Conservation (phyloP, 495 filamentous ascomycete genomes). For the Immersiella caudata region DNA sequence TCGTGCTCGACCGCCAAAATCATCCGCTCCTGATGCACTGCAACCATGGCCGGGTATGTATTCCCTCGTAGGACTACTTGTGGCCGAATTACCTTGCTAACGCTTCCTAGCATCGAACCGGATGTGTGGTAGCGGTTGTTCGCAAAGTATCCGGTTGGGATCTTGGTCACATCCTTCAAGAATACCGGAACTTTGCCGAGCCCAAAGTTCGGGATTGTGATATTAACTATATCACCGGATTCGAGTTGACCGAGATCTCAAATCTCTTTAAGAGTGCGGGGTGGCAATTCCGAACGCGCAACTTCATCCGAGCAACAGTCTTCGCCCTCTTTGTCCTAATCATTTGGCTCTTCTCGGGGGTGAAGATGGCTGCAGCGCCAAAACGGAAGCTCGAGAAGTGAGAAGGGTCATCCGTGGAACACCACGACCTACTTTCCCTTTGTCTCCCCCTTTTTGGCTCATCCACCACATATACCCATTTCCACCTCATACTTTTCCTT, state of each 20-base stretch:
- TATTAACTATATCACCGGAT: constrained; percentile 51
- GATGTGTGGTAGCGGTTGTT: constrained; percentile 74
- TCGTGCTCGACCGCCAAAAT: constrained; percentile 66
- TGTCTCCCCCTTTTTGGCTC: neutral
- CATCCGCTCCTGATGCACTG: constrained; percentile 83
- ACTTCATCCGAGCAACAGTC: constrained; percentile 31
- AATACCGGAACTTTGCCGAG: constrained; percentile 69
- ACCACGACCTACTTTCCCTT: neutral
- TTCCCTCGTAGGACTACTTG: neutral
- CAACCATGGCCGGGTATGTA: constrained; percentile 79
- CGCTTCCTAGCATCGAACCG: constrained; percentile 71
- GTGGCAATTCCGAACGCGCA: constrained; percentile 24
- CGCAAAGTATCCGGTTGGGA: constrained; percentile 67
- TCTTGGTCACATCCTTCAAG: constrained; percentile 57
- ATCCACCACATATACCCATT: neutral
- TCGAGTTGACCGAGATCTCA: constrained; percentile 37
- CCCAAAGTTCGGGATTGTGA: constrained; percentile 63
- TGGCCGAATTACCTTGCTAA: constrained; percentile 20
- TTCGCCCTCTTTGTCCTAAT: constrained; percentile 32
- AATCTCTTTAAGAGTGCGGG: constrained; percentile 28
- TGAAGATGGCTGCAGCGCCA: constrained; percentile 13
- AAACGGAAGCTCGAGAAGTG: constrained; percentile 15
- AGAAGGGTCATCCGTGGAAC: neutral
- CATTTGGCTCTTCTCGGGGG: constrained; percentile 35
- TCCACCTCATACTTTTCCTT: constrained; percentile 2